Base-by-base conservation (phyloP, 495 filamentous ascomycete genomes). In the Neurospora sp. region DNA sequence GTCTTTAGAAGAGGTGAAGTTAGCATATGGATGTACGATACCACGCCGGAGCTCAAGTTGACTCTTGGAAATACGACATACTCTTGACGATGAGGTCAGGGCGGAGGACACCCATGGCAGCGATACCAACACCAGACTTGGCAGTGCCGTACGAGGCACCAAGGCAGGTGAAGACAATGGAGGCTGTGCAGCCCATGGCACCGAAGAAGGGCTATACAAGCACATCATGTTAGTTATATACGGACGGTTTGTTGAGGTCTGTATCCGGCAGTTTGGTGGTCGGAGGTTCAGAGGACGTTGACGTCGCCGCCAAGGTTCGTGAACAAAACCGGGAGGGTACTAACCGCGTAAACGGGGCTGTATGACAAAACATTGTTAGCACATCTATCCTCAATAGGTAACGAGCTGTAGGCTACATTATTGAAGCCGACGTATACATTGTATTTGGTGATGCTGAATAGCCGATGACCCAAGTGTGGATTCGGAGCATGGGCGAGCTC, bases 1-100 rank as follows among this genome's bases (percentile, higher is more conserved):
- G 87, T 98, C 96, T 99, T 75, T 22, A 8, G 3, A 10, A 22
- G 41, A 72, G 27, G 35, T 4, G 16, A 59, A 14, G 73, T 82
- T 74, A 82, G 78, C 71, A 72, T 41, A 41, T 39, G 8, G 9
- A 31, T 14, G 20, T 16, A 70, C 20, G 10, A 31, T 41, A 45
- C 69, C 45, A 41, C 27, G 61, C 71, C 35, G 20, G 72, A 68
- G 37, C 69, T 16, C 35, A 39, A 72, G 38, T 71, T 69, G 73
- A 37, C 74, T 86, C 92, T 74, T 40, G 39, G 38, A 8, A 16
- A 42, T 27, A 35, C 12, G 41, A 80, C 79, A 41, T 91, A 98
- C 96, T 99, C 91, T 97, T 98, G 80, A 99, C 96, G 84, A 98
- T 98, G 85, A 99, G 86, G 82, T 99, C 96, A 80, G 96, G 96